A percentile compares a stretch with the other conserved stretches of the same genome.
Evolutionary conservation across 2,329 filamentous ascomycete genomes (phyloP).

Genomic region (Aspergillus chevalieri): DNA sequence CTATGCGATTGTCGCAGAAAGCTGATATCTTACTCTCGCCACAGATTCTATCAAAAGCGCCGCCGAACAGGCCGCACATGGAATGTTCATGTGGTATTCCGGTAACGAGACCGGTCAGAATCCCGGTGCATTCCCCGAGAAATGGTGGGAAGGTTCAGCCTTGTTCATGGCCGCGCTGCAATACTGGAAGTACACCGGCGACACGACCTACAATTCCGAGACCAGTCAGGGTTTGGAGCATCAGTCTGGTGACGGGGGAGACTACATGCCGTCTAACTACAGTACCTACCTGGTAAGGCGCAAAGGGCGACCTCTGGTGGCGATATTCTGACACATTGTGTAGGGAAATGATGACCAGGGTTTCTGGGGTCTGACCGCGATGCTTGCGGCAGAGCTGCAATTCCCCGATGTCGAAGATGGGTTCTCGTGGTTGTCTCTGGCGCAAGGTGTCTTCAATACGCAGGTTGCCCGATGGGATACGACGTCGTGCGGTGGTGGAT

Average conservation of each 20-base stretch:
- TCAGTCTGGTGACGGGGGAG: conserved; percentile 27
- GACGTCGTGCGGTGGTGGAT: conserved; percentile 61
- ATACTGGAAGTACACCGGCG: conserved; percentile 64
- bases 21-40: neutral
- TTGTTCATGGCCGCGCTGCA: conserved; percentile 65
- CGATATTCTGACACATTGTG: conserved; percentile 8
- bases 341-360: conserved; percentile 64
- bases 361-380: conserved; percentile 64
- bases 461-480: conserved; percentile 66
- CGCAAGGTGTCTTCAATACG: conserved; percentile 65
- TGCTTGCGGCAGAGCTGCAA: conserved; percentile 60
- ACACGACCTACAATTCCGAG: conserved; percentile 56
- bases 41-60: conserved; percentile 41
- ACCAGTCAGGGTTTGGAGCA: conserved; percentile 39
- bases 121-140: conserved; percentile 58
- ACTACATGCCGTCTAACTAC: conserved; percentile 35
- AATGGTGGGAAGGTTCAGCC: conserved; percentile 69
- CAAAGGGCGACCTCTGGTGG: neutral
- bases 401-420: conserved; percentile 52
- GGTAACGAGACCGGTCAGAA: conserved; percentile 48
- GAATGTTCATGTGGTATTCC: conserved; percentile 48
- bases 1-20: neutral
- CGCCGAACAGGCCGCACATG: conserved; percentile 38
- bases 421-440: conserved; percentile 50
- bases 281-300: conserved; percentile 23